These are phyloP conservation scores for Ogataea pini DNA, from an alignment of 805 yeast genomes.

Conservation along the genomic window DNA sequence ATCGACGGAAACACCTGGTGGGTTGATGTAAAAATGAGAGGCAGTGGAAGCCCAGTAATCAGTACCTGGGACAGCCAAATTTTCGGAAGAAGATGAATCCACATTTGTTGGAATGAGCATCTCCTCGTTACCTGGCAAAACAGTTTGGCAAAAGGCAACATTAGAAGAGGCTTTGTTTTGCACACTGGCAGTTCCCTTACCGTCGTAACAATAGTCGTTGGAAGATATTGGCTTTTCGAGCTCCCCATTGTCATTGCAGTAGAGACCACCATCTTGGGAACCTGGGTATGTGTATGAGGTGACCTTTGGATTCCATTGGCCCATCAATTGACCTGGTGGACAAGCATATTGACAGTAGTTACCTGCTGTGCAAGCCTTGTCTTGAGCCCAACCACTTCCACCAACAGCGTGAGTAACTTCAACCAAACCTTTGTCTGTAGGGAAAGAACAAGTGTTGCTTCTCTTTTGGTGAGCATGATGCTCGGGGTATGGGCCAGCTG, in stretches of 20 bases:
- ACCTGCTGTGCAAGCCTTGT: conserved; percentile 73
- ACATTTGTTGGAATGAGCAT: conserved; percentile 86
- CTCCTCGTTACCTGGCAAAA: conserved; percentile 91
- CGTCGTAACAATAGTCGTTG: conserved; percentile 69
- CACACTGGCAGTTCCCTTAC: conserved; percentile 67
- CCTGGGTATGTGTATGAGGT: conserved; percentile 76
- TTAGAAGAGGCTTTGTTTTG: conserved; percentile 53
- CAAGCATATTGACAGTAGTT: conserved; percentile 90
- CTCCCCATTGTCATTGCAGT: conserved; percentile 71
- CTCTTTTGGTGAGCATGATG: conserved; percentile 29
- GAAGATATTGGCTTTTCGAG: conserved; percentile 60
- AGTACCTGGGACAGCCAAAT: conserved; percentile 81
- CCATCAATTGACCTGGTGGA: conserved; percentile 82
- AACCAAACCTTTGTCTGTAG: conserved; percentile 66
- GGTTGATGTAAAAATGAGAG: conserved; percentile 81
- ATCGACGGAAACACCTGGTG: conserved; percentile 73
- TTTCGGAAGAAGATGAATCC: conserved; percentile 45
- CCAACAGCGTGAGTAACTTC: conserved; percentile 56
- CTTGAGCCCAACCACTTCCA: conserved; percentile 89
- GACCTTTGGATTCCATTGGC: conserved; percentile 81
- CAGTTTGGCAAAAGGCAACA: conserved; percentile 91
- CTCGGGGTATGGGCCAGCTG: conserved; percentile 19
- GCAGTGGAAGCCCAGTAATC: conserved; percentile 86
- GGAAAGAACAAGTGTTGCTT: conserved; percentile 60
- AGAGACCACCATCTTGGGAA: conserved; percentile 80